Evolutionary conservation across 2,329 filamentous ascomycete genomes (phyloP).

Genomic region (Botrytis pseudocinerea): DNA sequence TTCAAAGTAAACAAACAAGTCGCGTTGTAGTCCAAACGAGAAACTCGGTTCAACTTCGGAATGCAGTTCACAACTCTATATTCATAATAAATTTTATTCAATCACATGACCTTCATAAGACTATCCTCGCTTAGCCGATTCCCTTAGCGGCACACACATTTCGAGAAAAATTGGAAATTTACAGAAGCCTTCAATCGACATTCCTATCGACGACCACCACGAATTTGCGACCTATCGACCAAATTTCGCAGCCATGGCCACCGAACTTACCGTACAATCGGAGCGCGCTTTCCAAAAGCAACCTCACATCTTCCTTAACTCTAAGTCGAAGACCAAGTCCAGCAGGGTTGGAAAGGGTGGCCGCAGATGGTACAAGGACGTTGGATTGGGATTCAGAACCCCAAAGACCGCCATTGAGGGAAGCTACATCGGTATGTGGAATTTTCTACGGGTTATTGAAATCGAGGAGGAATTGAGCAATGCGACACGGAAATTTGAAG

Average conservation of each 20-base stretch:
- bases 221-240: slow-evolving; percentile 39
- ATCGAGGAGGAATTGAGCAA: slow-evolving; percentile 3
- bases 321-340: slow-evolving; percentile 86
- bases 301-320: slow-evolving; percentile 99
- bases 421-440: slow-evolving; percentile 91
- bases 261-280: slow-evolving; percentile 98
- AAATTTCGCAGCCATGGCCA: slow-evolving; percentile 67
- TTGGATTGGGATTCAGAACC: slow-evolving; percentile 98
- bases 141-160: slow-evolving; percentile 28
- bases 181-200: slow-evolving; percentile 27
- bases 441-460: slow-evolving; percentile 5
- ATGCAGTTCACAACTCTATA: neutral
- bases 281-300: slow-evolving; percentile 99
- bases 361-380: slow-evolving; percentile 99
- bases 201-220: slow-evolving; percentile 27
- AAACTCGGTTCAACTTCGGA: slow-evolving; percentile 12
- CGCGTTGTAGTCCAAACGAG: slow-evolving; percentile 12
- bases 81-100: neutral
- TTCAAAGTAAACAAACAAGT: slow-evolving; percentile 28
- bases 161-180: slow-evolving; percentile 28
- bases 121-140: slow-evolving; percentile 21
- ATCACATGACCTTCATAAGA: slow-evolving; percentile 25
- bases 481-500: neutral
- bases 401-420: slow-evolving; percentile 99
- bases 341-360: slow-evolving; percentile 83